Conservation (phyloP, 371 early-diverging fungal genomes). For the Catenaria anguillulae region DNA sequence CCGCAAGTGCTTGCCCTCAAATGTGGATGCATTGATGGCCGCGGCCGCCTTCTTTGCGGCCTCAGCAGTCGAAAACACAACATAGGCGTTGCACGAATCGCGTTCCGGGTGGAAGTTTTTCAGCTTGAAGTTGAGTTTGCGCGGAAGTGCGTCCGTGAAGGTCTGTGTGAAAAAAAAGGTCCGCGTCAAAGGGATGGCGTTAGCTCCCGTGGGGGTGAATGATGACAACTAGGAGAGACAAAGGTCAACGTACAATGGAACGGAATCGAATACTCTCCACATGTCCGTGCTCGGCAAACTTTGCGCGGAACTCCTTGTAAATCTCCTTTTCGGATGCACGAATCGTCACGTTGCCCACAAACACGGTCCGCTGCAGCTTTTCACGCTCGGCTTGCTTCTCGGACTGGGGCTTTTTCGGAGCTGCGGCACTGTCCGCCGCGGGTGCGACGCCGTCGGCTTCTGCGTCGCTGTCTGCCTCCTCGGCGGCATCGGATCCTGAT, state of each 20-base stretch:
- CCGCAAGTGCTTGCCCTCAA: slow-evolving; percentile 71
- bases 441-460: not conserved
- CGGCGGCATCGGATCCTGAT: not conserved
- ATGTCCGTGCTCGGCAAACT: slow-evolving; percentile 53
- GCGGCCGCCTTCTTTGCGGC: slow-evolving; percentile 43
- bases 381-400: slow-evolving; percentile 11
- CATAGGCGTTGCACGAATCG: slow-evolving; percentile 71
- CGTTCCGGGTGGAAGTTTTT: slow-evolving; percentile 49
- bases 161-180: slow-evolving; percentile 22
- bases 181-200: too few relatives aligned
- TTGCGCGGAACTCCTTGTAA: slow-evolving; percentile 39
- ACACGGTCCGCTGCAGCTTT: slow-evolving; percentile 44
- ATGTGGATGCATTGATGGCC: slow-evolving; percentile 57
- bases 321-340: slow-evolving; percentile 43
- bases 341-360: slow-evolving; percentile 66
- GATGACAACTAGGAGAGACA: not conserved
- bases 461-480: not conserved
- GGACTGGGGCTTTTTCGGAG: not conserved
- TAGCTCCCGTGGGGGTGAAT: not conserved
- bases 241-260: slow-evolving; percentile 42
- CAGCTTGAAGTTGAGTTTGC: slow-evolving; percentile 53
- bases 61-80: slow-evolving; percentile 52
- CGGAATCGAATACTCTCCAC: slow-evolving; percentile 80
- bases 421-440: not conserved
- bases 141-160: slow-evolving; percentile 46